phyloP scores from a whole-genome alignment of 2,329 filamentous ascomycete genomes.

The Exophiala sp. region DNA sequence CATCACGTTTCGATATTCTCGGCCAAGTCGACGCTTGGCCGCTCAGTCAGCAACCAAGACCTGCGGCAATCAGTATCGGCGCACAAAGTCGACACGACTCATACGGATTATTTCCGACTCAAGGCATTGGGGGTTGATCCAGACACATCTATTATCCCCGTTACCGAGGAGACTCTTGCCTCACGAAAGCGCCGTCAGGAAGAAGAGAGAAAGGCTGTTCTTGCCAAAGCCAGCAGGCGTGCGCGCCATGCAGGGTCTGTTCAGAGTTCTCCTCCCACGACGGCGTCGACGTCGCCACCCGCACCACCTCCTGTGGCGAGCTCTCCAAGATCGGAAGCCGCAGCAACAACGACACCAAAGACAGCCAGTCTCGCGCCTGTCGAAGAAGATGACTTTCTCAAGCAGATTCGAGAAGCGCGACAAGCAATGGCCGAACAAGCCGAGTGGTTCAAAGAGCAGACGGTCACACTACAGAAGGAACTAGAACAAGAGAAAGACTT shows the following conservation, averaged over 20 bases:
- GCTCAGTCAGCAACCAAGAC: slow-evolving; percentile 22
- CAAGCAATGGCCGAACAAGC: slow-evolving; percentile 29
- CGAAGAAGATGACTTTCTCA: slow-evolving; percentile 30
- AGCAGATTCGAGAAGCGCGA: slow-evolving; percentile 29
- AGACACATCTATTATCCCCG: slow-evolving; percentile 29
- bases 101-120: slow-evolving; percentile 48
- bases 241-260: slow-evolving; percentile 1
- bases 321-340: not conserved
- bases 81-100: slow-evolving; percentile 39
- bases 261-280: slow-evolving; percentile 3
- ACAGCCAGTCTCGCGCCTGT: not conserved
- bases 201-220: slow-evolving; percentile 18
- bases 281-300: not conserved
- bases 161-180: slow-evolving; percentile 22
- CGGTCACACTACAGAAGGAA: slow-evolving; percentile 23
- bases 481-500: slow-evolving; percentile 26
- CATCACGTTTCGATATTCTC: slow-evolving; percentile 18
- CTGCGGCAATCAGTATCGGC: slow-evolving; percentile 22
- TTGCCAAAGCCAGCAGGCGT: slow-evolving; percentile 12
- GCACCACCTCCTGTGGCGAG: not conserved
- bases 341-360: not conserved
- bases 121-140: slow-evolving; percentile 45
- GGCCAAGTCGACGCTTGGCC: slow-evolving; percentile 12
- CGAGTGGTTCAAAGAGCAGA: slow-evolving; percentile 29
- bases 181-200: slow-evolving; percentile 19